Evolutionary conservation across 2,329 filamentous ascomycete species (phyloP).

Genomic region (Trichoderma cornu-damae): DNA sequence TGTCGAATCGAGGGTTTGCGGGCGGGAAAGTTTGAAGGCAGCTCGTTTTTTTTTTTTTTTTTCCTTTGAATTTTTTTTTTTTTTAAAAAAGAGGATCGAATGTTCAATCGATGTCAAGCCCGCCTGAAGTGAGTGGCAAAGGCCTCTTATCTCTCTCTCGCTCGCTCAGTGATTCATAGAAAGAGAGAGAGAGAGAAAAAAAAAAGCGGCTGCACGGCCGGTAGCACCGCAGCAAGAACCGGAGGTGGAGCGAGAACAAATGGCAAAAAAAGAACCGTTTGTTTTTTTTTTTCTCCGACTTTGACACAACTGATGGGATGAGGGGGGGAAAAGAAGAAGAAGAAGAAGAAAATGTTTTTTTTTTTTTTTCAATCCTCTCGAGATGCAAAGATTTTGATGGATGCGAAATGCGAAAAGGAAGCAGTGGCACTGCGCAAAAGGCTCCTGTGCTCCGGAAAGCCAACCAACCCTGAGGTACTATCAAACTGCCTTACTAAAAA

Average conservation of each 20-base stretch:
- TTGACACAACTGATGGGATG: neutral
- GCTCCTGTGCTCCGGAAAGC: neutral
- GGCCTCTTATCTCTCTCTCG: no score
- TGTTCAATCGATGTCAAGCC: constrained; percentile 14
- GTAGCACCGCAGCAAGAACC: constrained; percentile 5
- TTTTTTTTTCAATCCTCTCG: neutral
- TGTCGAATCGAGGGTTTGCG: neutral
- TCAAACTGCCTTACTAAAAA: no score
- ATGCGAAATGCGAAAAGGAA: neutral
- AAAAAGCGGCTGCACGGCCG: constrained; percentile 3
- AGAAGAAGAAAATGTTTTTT: neutral
- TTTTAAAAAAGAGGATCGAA: neutral
- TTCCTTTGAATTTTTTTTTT: no score
- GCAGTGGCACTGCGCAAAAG: no score
- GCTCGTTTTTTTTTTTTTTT: no score
- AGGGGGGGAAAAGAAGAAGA: neutral
- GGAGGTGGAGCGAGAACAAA: neutral
- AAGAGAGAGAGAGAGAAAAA: neutral
- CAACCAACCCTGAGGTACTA: no score
- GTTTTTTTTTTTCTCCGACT: no score
- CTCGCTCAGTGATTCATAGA: no score
- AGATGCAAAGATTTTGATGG: neutral
- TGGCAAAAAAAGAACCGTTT: neutral
- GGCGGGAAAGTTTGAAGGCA: constrained; percentile 15
- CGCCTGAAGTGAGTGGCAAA: no score